Percentiles rank a stretch among this genome's conserved stretches.
phyloP scores from a whole-genome alignment of 345 rosid species.

The Mangifera indica region DNA sequence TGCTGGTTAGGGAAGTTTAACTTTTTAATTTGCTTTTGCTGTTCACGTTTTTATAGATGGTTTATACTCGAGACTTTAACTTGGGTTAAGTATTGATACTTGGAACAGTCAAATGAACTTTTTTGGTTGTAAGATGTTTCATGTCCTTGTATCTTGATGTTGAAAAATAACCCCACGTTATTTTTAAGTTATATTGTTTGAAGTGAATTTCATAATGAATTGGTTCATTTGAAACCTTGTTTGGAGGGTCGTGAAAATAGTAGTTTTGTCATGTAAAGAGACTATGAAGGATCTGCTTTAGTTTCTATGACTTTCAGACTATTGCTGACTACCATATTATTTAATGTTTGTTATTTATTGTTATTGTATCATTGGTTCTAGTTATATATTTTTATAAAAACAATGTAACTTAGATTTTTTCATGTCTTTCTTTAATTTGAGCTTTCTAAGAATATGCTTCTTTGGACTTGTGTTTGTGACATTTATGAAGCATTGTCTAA shows the following conservation, averaged over 20 bases:
- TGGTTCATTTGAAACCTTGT: not conserved
- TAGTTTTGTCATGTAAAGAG: not conserved
- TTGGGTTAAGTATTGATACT: not conserved
- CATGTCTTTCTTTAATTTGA: not conserved
- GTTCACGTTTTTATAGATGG: not conserved
- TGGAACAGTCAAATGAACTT: not conserved
- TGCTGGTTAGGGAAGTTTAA: not conserved
- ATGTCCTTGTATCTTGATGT: not conserved
- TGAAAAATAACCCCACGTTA: not conserved
- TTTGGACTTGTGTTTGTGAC: not conserved
- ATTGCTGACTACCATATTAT: not conserved
- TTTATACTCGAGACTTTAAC: not conserved
- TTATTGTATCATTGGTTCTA: not conserved
- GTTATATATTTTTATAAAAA: not conserved
- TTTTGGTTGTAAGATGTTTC: not conserved
- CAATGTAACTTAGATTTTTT: not conserved
- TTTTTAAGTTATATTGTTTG: not conserved
- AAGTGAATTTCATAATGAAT: not conserved
- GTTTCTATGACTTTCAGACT: slow-evolving; percentile 5
- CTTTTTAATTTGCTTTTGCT: not conserved
- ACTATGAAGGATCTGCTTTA: not conserved
- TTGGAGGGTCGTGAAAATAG: not conserved
- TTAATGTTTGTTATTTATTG: not conserved
- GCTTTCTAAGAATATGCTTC: not conserved
- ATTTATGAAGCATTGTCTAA: not conserved